phyloP scores from a whole-genome alignment of 208 protist species.

The Porcisia hertigi region DNA sequence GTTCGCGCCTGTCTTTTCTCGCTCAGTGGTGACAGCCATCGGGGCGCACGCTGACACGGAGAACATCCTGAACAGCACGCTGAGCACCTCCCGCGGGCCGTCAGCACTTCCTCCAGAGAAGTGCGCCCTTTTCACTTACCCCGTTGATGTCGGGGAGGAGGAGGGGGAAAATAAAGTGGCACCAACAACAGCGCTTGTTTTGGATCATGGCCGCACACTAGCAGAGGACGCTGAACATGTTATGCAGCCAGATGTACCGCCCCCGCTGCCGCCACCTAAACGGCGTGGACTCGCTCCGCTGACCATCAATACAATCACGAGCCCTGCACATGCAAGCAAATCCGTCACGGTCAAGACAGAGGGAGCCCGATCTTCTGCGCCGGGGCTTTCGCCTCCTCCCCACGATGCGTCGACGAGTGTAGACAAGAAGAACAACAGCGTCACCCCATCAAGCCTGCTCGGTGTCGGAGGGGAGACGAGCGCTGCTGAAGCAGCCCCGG shows the following conservation, averaged over 20 bases:
- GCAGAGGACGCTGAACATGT: not conserved
- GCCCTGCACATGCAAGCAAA: not conserved
- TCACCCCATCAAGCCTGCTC: conserved; percentile 14
- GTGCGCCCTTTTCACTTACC: not conserved
- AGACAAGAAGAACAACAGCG: conserved; percentile 9
- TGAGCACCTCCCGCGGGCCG: conserved; percentile 25
- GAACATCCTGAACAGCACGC: conserved; percentile 45
- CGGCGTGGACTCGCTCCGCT: conserved; percentile 22
- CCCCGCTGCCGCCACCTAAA: not conserved
- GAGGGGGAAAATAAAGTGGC: no score
- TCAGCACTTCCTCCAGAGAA: conserved; percentile 15
- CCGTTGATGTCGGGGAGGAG: not conserved
- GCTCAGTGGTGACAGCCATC: conserved; percentile 28
- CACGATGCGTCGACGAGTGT: conserved; percentile 9
- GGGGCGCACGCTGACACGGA: conserved; percentile 50
- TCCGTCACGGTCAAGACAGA: conserved; percentile 4
- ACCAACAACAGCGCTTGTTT: not conserved
- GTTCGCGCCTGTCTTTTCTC: conserved; percentile 72
- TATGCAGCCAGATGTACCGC: not conserved
- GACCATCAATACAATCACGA: conserved; percentile 13
- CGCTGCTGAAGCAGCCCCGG: not conserved
- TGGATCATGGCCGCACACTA: not conserved
- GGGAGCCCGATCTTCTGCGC: no score
- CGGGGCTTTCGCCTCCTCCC: not conserved
- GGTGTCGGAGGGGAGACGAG: conserved; percentile 11